phyloP scores from a whole-genome alignment of 2,329 filamentous ascomycete genomes.

The Colletotrichum tropicale region DNA sequence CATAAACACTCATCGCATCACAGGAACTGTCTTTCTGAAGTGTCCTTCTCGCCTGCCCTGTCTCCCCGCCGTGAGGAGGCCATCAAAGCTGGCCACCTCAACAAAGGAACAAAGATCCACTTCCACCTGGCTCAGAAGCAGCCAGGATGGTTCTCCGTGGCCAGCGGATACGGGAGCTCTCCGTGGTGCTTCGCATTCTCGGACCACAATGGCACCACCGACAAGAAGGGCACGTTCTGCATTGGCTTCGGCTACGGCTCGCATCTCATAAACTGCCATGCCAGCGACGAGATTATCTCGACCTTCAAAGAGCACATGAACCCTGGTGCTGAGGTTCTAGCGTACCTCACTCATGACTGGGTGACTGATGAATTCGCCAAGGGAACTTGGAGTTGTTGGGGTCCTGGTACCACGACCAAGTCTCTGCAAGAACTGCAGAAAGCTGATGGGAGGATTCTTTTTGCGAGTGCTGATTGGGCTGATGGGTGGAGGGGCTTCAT shows the following conservation, averaged over 20 bases:
- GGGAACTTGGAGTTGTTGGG: background rate
- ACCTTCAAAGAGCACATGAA: background rate
- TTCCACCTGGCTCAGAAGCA: background rate
- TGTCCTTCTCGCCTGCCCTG: background rate
- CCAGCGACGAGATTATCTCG: background rate
- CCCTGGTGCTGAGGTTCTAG: background rate
- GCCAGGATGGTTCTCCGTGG: background rate
- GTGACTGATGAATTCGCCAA: background rate
- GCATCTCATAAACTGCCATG: accelerated
- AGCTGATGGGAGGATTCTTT: background rate
- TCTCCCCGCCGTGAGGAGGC: background rate
- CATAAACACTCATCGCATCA: accelerated
- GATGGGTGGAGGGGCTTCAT: background rate
- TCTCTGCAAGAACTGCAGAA: background rate
- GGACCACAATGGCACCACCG: background rate
- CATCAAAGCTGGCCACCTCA: background rate
- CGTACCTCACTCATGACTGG: background rate
- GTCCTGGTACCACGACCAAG: background rate
- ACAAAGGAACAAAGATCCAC: background rate
- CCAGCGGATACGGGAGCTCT: background rate
- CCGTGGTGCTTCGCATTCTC: background rate
- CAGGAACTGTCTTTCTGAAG: background rate
- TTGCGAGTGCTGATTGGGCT: background rate
- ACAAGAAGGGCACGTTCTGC: background rate
- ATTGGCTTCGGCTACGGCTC: background rate